Evolutionary conservation across 768 basidiomycete genomes (phyloP).

Genomic region (Podaxis sp.): DNA sequence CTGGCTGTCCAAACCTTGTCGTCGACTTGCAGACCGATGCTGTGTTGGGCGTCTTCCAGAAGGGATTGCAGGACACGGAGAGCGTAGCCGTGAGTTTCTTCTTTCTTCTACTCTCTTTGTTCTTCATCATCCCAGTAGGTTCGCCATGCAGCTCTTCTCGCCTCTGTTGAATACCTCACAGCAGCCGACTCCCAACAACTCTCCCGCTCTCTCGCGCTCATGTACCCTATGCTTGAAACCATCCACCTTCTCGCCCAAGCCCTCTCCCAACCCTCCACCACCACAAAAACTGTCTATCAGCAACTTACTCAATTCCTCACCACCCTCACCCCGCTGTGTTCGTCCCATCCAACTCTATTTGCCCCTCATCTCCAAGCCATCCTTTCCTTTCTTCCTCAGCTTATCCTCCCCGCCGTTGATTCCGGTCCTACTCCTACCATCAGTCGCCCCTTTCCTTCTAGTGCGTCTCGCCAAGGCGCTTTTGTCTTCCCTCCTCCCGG

Average conservation of each 20-base stretch:
- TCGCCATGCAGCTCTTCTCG: conserved; percentile 69
- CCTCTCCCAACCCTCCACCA: conserved; percentile 30
- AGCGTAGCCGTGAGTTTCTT: conserved; percentile 52
- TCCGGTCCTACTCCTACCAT: conserved; percentile 52
- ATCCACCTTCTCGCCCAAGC: conserved; percentile 54
- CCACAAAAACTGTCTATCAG: conserved; percentile 33
- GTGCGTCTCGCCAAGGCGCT: conserved; percentile 30
- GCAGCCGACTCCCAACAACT: conserved; percentile 62
- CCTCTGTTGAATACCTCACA: conserved; percentile 67
- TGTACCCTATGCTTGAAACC: conserved; percentile 75
- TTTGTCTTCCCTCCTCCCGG: conserved; percentile 41
- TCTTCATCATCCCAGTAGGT: conserved; percentile 42
- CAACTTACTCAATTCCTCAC: conserved; percentile 66
- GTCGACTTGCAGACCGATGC: conserved; percentile 75
- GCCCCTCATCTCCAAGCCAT: conserved; percentile 67
- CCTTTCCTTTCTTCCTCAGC: conserved; percentile 65
- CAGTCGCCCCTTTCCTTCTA: conserved; percentile 41
- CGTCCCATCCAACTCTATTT: conserved; percentile 71
- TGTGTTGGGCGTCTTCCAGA: conserved; percentile 64
- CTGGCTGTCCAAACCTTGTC: conserved; percentile 72
- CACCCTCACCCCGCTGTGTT: conserved; percentile 69
- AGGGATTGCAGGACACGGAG: conserved; percentile 65
- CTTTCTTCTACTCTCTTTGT: conserved; percentile 3
- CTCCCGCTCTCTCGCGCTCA: conserved; percentile 55
- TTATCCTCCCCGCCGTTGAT: conserved; percentile 63